Conservation (phyloP, 176 grass and related monocot species). For the Ampelocalamus luodianensis region DNA sequence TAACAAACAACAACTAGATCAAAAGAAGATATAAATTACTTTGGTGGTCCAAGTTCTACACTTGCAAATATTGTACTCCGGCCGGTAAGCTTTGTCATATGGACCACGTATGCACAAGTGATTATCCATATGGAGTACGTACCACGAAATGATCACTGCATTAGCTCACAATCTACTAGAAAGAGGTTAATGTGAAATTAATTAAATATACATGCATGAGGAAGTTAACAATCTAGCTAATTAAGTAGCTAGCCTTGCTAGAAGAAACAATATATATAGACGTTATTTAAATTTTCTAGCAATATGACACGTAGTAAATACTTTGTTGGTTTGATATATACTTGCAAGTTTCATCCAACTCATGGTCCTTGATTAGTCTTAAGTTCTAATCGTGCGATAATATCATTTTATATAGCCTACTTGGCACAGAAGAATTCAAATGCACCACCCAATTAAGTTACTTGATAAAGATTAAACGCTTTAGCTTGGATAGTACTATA, state of each 20-base stretch:
- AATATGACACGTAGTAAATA: neutral
- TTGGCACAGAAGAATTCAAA: neutral
- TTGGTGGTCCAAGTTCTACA: conserved; percentile 48
- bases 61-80: conserved; percentile 35
- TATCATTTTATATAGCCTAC: neutral
- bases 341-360: neutral
- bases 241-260: neutral
- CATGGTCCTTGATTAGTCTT: neutral
- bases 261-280: conserved; percentile 14
- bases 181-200: conserved; percentile 7
- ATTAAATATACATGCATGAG: conserved; percentile 3
- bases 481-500: neutral
- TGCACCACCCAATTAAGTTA: neutral
- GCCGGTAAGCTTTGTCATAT: conserved; percentile 4
- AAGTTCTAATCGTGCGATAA: neutral
- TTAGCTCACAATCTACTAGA: conserved; percentile 5
- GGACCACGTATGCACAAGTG: conserved; percentile 48
- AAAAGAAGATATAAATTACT: neutral
- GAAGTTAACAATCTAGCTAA: neutral
- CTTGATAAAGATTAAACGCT: neutral
- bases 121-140: neutral
- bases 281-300: neutral
- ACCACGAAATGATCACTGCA: conserved; percentile 20
- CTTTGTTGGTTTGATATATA: neutral
- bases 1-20: conserved; percentile 37